A percentile compares a stretch with the other conserved stretches of the same genome.
These are phyloP conservation scores for Nymphaea colorata DNA, from an alignment of 164 flowering plant genomes.

Conservation along the genomic window DNA sequence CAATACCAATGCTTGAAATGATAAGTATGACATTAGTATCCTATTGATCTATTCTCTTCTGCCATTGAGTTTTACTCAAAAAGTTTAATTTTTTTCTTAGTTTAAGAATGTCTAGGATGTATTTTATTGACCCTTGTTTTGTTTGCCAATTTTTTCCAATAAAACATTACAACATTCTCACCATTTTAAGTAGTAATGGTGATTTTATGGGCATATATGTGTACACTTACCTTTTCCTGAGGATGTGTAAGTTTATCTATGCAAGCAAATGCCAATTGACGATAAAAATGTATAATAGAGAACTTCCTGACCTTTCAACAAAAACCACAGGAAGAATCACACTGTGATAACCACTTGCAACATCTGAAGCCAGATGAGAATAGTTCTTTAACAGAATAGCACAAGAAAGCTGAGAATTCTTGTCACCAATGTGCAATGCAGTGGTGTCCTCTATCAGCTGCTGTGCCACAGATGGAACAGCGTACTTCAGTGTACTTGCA, in stretches of 20 bases:
- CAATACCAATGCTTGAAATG: no score
- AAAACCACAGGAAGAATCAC: constrained; percentile 58
- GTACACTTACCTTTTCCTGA: not conserved
- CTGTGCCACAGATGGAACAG: constrained; percentile 55
- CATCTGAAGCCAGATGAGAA: constrained; percentile 57
- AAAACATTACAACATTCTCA: no score
- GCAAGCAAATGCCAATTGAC: no score
- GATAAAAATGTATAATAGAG: not conserved
- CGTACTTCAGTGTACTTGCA: constrained; percentile 57
- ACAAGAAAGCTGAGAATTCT: constrained; percentile 73
- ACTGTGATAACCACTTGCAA: constrained; percentile 55
- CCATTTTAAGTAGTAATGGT: no score
- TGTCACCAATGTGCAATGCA: constrained; percentile 72
- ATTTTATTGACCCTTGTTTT: no score
- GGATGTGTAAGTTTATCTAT: no score
- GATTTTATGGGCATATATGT: not conserved
- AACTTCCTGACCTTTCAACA: constrained; percentile 47
- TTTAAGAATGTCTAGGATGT: no score
- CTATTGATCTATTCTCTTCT: no score
- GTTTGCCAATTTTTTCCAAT: no score
- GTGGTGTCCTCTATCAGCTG: constrained; percentile 74
- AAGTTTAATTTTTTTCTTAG: no score
- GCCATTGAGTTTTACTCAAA: no score
- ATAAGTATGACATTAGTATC: no score
- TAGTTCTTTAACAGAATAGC: constrained; percentile 63